These are phyloP conservation scores for Pugionium cornutum DNA, from an alignment of 345 rosid species.

Conservation along the genomic window DNA sequence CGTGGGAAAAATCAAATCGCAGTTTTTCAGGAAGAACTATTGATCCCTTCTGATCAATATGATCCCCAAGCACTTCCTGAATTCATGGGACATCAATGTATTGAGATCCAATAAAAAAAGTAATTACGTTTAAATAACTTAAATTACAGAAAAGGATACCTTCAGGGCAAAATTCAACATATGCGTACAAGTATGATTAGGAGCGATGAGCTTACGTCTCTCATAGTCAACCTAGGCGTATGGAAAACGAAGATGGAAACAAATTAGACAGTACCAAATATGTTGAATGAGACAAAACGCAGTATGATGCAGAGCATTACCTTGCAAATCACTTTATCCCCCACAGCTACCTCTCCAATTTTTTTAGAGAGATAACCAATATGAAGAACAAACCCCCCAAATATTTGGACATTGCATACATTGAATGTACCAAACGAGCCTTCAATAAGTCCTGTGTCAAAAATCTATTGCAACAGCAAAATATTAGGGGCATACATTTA, in stretches of 20 bases:
- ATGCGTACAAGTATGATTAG: conserved; percentile 96
- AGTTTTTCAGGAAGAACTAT: conserved; percentile 95
- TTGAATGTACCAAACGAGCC: conserved; percentile 75
- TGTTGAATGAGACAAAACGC: conserved; percentile 1
- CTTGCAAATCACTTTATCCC: conserved; percentile 81
- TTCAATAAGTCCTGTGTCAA: conserved; percentile 74
- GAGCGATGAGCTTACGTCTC: conserved; percentile 86
- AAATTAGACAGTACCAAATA: conserved; percentile 1
- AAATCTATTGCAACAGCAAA: conserved; percentile 58
- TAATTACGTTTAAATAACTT: neutral
- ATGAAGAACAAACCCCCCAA: conserved; percentile 90
- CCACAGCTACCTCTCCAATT: conserved; percentile 53
- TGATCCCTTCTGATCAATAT: conserved; percentile 97
- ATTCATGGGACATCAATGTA: conserved; percentile 19
- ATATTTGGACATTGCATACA: conserved; percentile 83
- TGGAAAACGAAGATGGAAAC: conserved; percentile 6
- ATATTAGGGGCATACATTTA: conserved; percentile 8
- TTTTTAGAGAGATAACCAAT: conserved; percentile 62
- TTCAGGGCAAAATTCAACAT: conserved; percentile 95
- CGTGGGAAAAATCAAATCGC: conserved; percentile 96
- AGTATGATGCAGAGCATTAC: conserved; percentile 40
- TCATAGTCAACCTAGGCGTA: conserved; percentile 81
- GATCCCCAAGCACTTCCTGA: conserved; percentile 94
- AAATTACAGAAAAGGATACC: conserved; percentile 44
- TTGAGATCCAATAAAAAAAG: conserved; percentile 9